A percentile compares a stretch with the other conserved stretches of the same genome.
phyloP scores from a whole-genome alignment of 1,284 basidiomycete genomes.

The Somion occarium region DNA sequence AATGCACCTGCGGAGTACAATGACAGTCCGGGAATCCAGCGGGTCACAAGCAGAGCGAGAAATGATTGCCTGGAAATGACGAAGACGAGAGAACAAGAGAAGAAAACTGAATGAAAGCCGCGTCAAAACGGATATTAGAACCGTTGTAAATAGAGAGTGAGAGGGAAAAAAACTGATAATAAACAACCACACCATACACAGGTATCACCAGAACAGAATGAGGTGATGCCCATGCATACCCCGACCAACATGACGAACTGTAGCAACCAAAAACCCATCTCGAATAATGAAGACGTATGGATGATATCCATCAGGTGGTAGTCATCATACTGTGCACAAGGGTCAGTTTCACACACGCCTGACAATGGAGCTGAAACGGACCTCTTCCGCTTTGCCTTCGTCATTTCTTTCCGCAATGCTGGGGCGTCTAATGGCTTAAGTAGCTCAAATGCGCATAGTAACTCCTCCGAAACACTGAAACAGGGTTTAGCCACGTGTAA shows the following conservation, averaged over 20 bases:
- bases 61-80: neutral
- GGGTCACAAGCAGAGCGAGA: slow-evolving; percentile 13
- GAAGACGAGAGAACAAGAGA: neutral
- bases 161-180: neutral
- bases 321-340: slow-evolving; percentile 25
- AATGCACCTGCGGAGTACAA: slow-evolving; percentile 27
- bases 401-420: slow-evolving; percentile 98
- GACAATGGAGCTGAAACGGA: slow-evolving; percentile 25
- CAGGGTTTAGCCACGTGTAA: slow-evolving; percentile 7
- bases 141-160: neutral
- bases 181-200: neutral
- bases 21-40: slow-evolving; percentile 22
- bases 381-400: slow-evolving; percentile 97
- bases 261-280: slow-evolving; percentile 10
- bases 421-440: slow-evolving; percentile 95
- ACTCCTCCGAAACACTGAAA: slow-evolving; percentile 89
- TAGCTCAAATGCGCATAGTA: slow-evolving; percentile 96
- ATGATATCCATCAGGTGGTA: slow-evolving; percentile 22
- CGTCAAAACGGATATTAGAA: neutral
- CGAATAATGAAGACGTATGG: slow-evolving; percentile 28
- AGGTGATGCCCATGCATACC: neutral
- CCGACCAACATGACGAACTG: slow-evolving; percentile 7
- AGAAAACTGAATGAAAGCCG: neutral
- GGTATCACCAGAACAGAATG: neutral
- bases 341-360: neutral